Conservation (phyloP, 2,329 filamentous ascomycete species). For the Escovopsis sp. region DNA sequence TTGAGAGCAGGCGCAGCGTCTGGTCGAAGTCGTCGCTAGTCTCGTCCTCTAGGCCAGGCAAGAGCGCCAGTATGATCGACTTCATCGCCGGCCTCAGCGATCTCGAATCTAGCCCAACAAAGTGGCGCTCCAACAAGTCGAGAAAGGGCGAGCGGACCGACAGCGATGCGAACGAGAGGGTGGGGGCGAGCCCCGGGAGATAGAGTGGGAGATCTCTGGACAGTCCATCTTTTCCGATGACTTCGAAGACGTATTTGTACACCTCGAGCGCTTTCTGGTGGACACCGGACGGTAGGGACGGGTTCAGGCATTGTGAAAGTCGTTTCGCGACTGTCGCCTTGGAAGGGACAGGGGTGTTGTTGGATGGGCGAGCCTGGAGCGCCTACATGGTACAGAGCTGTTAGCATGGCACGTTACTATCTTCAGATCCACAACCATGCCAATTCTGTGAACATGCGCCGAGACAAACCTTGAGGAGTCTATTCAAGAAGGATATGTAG, state of each 20-base stretch:
- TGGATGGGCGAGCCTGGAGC: slow-evolving; percentile 69
- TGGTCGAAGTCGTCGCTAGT: slow-evolving; percentile 94
- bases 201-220: slow-evolving; percentile 75
- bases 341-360: slow-evolving; percentile 60
- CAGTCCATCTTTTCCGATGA: slow-evolving; percentile 69
- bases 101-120: slow-evolving; percentile 55
- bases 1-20: slow-evolving; percentile 64
- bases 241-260: slow-evolving; percentile 75
- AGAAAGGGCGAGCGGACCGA: slow-evolving; percentile 79
- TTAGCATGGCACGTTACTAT: slow-evolving; percentile 1
- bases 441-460: neutral
- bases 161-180: slow-evolving; percentile 86
- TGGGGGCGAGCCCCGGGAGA: slow-evolving; percentile 75
- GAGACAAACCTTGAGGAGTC: slow-evolving; percentile 62
- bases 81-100: slow-evolving; percentile 79
- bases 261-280: slow-evolving; percentile 96
- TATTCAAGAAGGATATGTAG: slow-evolving; percentile 92
- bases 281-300: slow-evolving; percentile 82
- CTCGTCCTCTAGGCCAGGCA: slow-evolving; percentile 89
- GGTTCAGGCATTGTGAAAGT: slow-evolving; percentile 88
- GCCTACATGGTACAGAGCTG: slow-evolving; percentile 37
- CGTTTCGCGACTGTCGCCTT: slow-evolving; percentile 77
- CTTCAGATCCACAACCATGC: too few species aligned
- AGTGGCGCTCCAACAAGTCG: slow-evolving; percentile 65
- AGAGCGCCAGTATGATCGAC: slow-evolving; percentile 71